Evolutionary conservation across 768 basidiomycete species (phyloP), one percentile per base, ranked within the genome.

Genomic region (Austroboletus festivus): DNA sequence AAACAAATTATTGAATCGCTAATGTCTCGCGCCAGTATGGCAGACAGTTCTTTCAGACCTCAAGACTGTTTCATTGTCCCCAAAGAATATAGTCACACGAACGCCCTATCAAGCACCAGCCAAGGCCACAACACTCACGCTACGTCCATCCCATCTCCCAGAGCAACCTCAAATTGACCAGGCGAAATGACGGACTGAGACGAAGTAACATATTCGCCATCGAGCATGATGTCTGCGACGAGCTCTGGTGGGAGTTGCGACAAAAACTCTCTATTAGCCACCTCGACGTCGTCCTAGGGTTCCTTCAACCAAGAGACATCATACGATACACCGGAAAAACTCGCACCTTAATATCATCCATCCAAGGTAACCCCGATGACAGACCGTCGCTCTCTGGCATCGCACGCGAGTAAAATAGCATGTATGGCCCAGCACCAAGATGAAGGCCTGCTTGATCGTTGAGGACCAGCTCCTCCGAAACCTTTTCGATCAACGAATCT

Each of bases 371-470:
- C 8, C 42, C 26, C 1, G 21, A n/a, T 10, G 21, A 8, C 3
- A 31, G 55, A 11, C 55, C 61, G 2, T 57, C 56, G 3, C 23
- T 35, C 38, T 56, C 58, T 7, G 67, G 52, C 2, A 70, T 20
- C 3, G 60, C 65, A 15, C 68, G 72, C 28, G 75, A 77, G 65
- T 91, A 92, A 30, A 92, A 63, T n/a, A 92, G 69, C 57, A 91
- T 65, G 63, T 85, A 89, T 1, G 89, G 88, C 1, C 89, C 89
- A 18, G 86, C 86, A 15, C 80, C 77, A 5, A 89, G 75, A 58
- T 89, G 87, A 26, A 90, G 66, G 0, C 90, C 89, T 4, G 79
- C 73, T 4, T 81, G 68, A 51, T 92, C 89, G 4, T 77, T 79
- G 15, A 90, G 67, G 10, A 87, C 86, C 0, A 70, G 70, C 30